These are phyloP conservation scores for Ceratocystis eucalypticola DNA, from an alignment of 2,329 filamentous ascomycete species.

Conservation along the genomic window DNA sequence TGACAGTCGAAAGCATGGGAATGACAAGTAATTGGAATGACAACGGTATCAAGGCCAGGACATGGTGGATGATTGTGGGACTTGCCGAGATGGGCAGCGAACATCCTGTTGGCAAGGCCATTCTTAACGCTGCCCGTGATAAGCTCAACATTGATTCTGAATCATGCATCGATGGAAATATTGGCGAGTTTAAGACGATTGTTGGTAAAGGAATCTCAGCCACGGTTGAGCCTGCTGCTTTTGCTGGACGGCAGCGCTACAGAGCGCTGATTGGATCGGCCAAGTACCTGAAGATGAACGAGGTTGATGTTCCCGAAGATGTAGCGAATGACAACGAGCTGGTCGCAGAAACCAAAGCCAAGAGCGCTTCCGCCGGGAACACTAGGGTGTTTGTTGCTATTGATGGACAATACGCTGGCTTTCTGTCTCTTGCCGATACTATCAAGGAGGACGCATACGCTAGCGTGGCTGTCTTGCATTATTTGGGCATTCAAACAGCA, in stretches of 20 bases:
- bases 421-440: slow-evolving; percentile 73
- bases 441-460: slow-evolving; percentile 79
- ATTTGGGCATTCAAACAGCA: slow-evolving; percentile 73
- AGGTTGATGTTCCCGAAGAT: slow-evolving; percentile 50
- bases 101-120: slow-evolving; percentile 86
- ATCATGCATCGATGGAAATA: slow-evolving; percentile 63
- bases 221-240: slow-evolving; percentile 51
- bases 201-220: slow-evolving; percentile 81
- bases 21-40: slow-evolving; percentile 56
- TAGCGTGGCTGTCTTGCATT: slow-evolving; percentile 65
- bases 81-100: slow-evolving; percentile 94
- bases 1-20: slow-evolving; percentile 68
- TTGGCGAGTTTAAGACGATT: slow-evolving; percentile 70
- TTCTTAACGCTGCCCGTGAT: slow-evolving; percentile 59
- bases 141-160: slow-evolving; percentile 61
- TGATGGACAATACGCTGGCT: slow-evolving; percentile 65
- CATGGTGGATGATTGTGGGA: slow-evolving; percentile 95
- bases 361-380: slow-evolving; percentile 47
- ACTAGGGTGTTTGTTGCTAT: slow-evolving; percentile 90
- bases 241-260: slow-evolving; percentile 46
- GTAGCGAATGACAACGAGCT: slow-evolving; percentile 49
- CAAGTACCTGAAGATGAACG: slow-evolving; percentile 57
- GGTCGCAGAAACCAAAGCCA: slow-evolving; percentile 27
- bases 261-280: slow-evolving; percentile 74
- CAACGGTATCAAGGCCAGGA: slow-evolving; percentile 51